Conservation (phyloP, 768 basidiomycete genomes). For the Mycena pura region DNA sequence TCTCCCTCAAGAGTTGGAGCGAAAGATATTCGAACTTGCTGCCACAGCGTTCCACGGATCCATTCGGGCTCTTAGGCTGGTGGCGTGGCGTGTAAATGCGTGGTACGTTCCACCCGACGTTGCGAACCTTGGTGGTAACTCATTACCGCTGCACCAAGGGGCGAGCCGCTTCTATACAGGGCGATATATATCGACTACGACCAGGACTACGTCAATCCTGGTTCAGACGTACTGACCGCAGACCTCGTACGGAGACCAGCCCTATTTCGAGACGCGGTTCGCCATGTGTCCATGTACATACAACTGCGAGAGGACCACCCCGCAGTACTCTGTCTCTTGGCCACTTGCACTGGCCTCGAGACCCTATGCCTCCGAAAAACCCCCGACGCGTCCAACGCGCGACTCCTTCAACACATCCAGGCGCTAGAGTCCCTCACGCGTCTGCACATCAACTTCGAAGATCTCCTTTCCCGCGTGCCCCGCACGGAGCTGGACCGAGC, state of each 20-base stretch:
- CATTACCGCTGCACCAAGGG: neutral
- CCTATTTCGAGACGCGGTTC: neutral
- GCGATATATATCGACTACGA: neutral
- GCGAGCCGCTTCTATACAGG: slow-evolving; percentile 3
- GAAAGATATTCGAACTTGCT: slow-evolving; percentile 5
- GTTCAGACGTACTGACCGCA: neutral
- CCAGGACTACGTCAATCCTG: neutral
- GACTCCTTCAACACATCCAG: neutral
- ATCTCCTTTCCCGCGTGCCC: neutral
- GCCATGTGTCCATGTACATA: too few relatives aligned
- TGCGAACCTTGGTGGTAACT: neutral
- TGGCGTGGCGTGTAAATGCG: slow-evolving; percentile 1
- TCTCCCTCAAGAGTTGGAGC: slow-evolving; percentile 7
- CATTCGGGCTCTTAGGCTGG: slow-evolving; percentile 2
- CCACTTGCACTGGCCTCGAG: slow-evolving; percentile 1
- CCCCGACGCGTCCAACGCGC: neutral
- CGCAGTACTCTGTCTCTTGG: neutral
- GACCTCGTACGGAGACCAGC: neutral
- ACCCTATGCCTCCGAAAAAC: neutral
- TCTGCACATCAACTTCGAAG: neutral
- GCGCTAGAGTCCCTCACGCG: neutral
- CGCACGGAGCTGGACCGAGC: neutral
- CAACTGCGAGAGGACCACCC: neutral
- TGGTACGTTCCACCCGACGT: neutral
- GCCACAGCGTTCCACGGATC: neutral